phyloP scores from a whole-genome alignment of 805 yeast species.

The Yueomyces sp. region DNA sequence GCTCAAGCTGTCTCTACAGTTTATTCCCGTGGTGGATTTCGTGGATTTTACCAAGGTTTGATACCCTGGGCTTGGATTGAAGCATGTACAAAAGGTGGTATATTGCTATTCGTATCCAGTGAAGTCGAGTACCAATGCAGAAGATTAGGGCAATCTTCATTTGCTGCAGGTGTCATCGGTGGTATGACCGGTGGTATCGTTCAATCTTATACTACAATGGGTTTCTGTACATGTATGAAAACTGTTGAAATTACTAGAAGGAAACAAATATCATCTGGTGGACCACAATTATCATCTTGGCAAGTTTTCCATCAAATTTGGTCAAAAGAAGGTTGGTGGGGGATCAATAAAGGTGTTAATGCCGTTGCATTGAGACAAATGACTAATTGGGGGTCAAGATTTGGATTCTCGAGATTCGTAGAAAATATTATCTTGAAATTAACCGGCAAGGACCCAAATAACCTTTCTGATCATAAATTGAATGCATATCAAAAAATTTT shows the following conservation, averaged over 20 bases:
- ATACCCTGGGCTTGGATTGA: constrained; percentile 99
- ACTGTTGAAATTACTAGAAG: constrained; percentile 93
- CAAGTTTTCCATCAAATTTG: constrained; percentile 79
- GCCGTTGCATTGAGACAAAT: constrained; percentile 98
- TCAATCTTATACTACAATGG: constrained; percentile 93
- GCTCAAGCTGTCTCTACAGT: constrained; percentile 58
- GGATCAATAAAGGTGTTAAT: constrained; percentile 94
- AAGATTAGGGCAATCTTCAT: constrained; percentile 48
- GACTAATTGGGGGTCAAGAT: constrained; percentile 99
- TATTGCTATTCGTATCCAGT: constrained; percentile 77
- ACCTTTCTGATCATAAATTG: constrained; percentile 38
- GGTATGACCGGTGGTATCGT: constrained; percentile 95
- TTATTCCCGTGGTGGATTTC: constrained; percentile 86
- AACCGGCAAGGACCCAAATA: constrained; percentile 41
- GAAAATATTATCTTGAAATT: constrained; percentile 66
- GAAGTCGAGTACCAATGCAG: constrained; percentile 78
- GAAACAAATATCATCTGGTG: constrained; percentile 64
- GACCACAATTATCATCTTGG: constrained; percentile 59
- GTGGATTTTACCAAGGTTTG: constrained; percentile 92
- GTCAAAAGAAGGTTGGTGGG: constrained; percentile 76
- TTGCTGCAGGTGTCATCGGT: constrained; percentile 84
- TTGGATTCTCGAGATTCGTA: constrained; percentile 83
- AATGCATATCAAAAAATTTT: constrained; percentile 67
- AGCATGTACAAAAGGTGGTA: constrained; percentile 98
- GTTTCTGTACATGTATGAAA: constrained; percentile 98